phyloP scores from a whole-genome alignment of 2,329 filamentous ascomycete species.

The Phyllachora maydis region DNA sequence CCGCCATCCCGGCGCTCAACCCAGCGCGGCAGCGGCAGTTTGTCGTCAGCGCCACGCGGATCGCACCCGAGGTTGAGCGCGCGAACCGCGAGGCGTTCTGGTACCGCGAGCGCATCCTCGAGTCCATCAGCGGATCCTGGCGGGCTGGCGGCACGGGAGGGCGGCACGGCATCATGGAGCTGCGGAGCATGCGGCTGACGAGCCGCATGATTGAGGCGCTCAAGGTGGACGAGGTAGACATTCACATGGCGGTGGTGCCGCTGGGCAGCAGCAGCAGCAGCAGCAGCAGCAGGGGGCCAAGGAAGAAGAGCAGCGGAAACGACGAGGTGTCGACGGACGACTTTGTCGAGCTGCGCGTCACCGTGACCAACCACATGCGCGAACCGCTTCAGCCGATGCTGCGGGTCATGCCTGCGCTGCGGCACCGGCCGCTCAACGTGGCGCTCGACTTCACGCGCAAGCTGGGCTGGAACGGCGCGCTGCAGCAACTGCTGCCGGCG shows the following conservation, averaged over 20 bases:
- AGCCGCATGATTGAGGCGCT: slow-evolving; percentile 67
- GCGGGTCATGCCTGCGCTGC: slow-evolving; percentile 56
- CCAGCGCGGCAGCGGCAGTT: slow-evolving; percentile 77
- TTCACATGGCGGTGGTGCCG: slow-evolving; percentile 34
- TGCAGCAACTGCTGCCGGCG: slow-evolving; percentile 53
- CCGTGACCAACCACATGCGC: slow-evolving; percentile 51
- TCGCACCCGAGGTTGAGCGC: slow-evolving; percentile 61
- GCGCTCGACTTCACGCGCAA: slow-evolving; percentile 68
- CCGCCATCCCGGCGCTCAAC: slow-evolving; percentile 60
- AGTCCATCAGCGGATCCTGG: slow-evolving; percentile 53
- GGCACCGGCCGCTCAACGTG: slow-evolving; percentile 48
- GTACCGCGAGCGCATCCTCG: slow-evolving; percentile 69
- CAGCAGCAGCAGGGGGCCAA: no score
- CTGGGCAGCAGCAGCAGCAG: slow-evolving; percentile 4
- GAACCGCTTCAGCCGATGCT: slow-evolving; percentile 50
- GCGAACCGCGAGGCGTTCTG: slow-evolving; percentile 70
- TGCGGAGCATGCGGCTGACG: slow-evolving; percentile 54
- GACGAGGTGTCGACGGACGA: slow-evolving; percentile 25
- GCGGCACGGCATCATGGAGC: slow-evolving; percentile 48
- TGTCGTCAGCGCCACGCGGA: slow-evolving; percentile 66
- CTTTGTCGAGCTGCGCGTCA: slow-evolving; percentile 51
- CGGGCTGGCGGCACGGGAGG: slow-evolving; percentile 27
- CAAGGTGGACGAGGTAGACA: slow-evolving; percentile 58
- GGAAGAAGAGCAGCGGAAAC: slow-evolving; percentile 4
- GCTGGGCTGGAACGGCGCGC: slow-evolving; percentile 64